A percentile compares a stretch with the other conserved stretches of the same genome.
Evolutionary conservation across 495 filamentous ascomycete species (phyloP).

Genomic region (Tuber melanosporum): DNA sequence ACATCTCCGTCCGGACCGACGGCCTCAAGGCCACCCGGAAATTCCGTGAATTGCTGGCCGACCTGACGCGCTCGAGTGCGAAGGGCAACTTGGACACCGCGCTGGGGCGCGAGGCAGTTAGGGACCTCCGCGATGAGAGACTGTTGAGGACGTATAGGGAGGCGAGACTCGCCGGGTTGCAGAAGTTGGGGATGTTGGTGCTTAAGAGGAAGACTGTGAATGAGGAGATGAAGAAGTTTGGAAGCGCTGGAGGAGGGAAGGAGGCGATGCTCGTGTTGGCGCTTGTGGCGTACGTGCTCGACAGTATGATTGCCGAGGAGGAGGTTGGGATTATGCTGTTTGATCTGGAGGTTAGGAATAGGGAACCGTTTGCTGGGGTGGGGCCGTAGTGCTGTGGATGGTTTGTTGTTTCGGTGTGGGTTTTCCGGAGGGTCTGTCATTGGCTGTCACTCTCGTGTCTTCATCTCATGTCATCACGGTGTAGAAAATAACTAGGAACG

Average conservation of each 20-base stretch:
- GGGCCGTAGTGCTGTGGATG: not conserved
- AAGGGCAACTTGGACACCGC: not conserved
- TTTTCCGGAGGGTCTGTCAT: not conserved
- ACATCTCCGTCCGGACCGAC: not conserved
- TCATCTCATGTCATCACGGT: not conserved
- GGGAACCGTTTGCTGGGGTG: not conserved
- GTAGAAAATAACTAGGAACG: not conserved
- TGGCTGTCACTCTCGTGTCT: not conserved
- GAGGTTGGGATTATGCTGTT: not conserved
- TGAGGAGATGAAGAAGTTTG: constrained; percentile 12
- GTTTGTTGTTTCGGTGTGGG: not conserved
- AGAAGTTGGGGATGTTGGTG: constrained; percentile 57
- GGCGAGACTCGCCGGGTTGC: constrained; percentile 46
- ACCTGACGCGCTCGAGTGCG: not conserved
- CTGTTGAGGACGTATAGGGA: not conserved
- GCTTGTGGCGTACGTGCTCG: not conserved
- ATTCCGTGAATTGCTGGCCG: not conserved
- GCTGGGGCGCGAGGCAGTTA: not conserved
- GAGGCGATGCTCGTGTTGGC: not conserved
- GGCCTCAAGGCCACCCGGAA: not conserved
- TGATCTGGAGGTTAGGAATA: not conserved
- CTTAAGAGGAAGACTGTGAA: constrained; percentile 24
- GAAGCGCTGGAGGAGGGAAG: not conserved
- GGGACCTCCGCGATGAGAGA: not conserved
- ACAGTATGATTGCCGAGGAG: not conserved